Percentiles rank a stretch among this genome's conserved stretches.
These are phyloP conservation scores for Curvularia hawaiiensis DNA, from an alignment of 2,329 filamentous ascomycete species.

Conservation along the genomic window DNA sequence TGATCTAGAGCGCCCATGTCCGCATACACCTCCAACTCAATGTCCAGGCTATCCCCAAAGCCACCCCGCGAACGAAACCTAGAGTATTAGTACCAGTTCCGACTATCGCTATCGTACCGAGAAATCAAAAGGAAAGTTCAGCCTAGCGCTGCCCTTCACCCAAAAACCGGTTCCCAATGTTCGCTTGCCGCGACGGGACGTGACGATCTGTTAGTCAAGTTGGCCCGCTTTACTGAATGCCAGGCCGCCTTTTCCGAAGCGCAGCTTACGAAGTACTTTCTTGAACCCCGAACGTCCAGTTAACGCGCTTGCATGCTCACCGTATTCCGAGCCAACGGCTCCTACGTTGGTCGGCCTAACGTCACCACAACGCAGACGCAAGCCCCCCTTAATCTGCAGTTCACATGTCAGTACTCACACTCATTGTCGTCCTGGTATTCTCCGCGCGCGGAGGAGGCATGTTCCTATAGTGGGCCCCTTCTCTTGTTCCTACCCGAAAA, in stretches of 20 bases:
- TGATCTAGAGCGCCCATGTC: constrained; percentile 13
- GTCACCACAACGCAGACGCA: constrained; percentile 17
- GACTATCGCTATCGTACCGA: not conserved
- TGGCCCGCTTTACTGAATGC: constrained; percentile 11
- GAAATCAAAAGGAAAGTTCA: constrained; percentile 4
- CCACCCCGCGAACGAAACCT: constrained; percentile 15
- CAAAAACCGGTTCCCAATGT: constrained; percentile 36
- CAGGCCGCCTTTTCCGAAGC: constrained; percentile 21
- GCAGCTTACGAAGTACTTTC: constrained; percentile 17
- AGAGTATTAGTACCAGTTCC: constrained; percentile 6
- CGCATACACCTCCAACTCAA: constrained; percentile 1
- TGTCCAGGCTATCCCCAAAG: constrained; percentile 18
- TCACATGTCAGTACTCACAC: constrained; percentile 9
- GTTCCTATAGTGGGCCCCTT: constrained; percentile 29
- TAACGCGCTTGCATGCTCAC: constrained; percentile 9
- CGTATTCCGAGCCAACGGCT: constrained; percentile 18
- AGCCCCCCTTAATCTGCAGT: constrained; percentile 3
- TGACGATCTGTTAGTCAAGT: constrained; percentile 27
- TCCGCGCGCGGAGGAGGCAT: constrained; percentile 16
- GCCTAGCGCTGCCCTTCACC: constrained; percentile 17
- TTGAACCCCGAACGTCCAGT: constrained; percentile 17
- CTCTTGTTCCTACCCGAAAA: constrained; percentile 7
- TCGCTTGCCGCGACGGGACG: constrained; percentile 33
- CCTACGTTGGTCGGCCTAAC: constrained; percentile 16
- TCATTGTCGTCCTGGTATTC: constrained; percentile 14